A percentile compares a stretch with the other conserved stretches of the same genome.
phyloP scores from a whole-genome alignment of 768 basidiomycete species.

The Cytidiella melzeri region DNA sequence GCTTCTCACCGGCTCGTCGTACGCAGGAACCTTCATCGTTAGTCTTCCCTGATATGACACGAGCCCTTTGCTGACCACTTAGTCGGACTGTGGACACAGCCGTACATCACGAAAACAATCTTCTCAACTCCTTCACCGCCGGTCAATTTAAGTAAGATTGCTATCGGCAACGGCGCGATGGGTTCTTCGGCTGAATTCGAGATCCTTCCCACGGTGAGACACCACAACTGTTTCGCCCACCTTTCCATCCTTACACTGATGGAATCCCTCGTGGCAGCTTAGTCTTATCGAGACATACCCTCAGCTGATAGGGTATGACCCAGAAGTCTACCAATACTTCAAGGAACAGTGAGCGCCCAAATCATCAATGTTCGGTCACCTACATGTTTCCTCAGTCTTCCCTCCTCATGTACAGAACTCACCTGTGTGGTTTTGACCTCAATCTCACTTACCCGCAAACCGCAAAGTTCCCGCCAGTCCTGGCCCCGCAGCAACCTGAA shows the following conservation, averaged over 20 bases:
- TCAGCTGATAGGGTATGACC: conserved; percentile 69
- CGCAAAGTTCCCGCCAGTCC: conserved; percentile 39
- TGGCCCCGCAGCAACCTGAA: too few relatives aligned
- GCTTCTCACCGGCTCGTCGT: conserved; percentile 67
- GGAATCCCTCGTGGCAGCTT: conserved; percentile 29
- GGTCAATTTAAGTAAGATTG: conserved; percentile 60
- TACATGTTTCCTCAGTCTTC: too few relatives aligned
- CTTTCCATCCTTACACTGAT: background rate
- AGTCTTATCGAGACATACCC: conserved; percentile 65
- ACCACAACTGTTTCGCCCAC: background rate
- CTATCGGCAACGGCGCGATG: conserved; percentile 65
- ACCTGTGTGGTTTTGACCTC: conserved; percentile 60
- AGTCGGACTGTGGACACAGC: conserved; percentile 42
- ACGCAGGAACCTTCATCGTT: conserved; percentile 69
- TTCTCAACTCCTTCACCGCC: conserved; percentile 59
- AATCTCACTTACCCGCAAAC: conserved; percentile 66
- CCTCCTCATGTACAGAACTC: too few relatives aligned
- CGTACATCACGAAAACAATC: conserved; percentile 71
- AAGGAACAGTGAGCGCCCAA: conserved; percentile 47
- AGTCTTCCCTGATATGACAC: background rate
- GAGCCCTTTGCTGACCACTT: background rate
- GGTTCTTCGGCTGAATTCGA: conserved; percentile 44
- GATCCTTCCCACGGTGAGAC: conserved; percentile 46
- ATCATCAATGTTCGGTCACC: too few relatives aligned
- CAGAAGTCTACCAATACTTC: conserved; percentile 61